Conservation (phyloP, 2,329 filamentous ascomycete species). For the Arthrobotrys conoides region DNA sequence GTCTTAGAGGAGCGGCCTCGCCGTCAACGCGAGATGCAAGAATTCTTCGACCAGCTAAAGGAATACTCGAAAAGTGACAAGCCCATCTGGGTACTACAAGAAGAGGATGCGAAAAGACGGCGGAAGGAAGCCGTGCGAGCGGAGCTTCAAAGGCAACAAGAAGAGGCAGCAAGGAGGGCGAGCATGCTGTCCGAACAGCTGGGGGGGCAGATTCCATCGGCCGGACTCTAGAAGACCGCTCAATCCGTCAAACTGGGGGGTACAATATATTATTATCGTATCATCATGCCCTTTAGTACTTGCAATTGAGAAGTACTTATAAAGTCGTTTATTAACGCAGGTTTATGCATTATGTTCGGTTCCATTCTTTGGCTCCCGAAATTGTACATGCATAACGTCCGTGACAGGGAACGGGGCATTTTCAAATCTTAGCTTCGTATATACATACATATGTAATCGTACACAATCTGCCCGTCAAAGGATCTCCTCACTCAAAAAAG, state of each 20-base stretch:
- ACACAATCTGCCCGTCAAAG: slow-evolving; percentile 12
- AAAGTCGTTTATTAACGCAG: background rate
- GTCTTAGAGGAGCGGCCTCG: slow-evolving; percentile 84
- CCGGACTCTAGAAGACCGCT: background rate
- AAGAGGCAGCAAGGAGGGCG: slow-evolving; percentile 42
- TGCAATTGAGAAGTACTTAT: too few species aligned
- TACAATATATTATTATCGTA: too few species aligned
- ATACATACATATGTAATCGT: slow-evolving; percentile 12
- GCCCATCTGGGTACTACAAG: slow-evolving; percentile 70
- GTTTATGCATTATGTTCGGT: too few species aligned
- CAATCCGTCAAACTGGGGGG: too few species aligned
- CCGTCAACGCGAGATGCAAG: slow-evolving; percentile 86
- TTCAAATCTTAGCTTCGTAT: slow-evolving; percentile 8
- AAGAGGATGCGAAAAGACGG: slow-evolving; percentile 44
- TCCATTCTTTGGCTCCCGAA: background rate
- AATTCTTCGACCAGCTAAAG: slow-evolving; percentile 87
- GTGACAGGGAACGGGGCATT: background rate
- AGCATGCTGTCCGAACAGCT: slow-evolving; percentile 54
- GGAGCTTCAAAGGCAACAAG: slow-evolving; percentile 25
- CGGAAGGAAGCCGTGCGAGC: slow-evolving; percentile 38
- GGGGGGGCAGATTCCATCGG: slow-evolving; percentile 26
- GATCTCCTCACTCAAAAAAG: background rate
- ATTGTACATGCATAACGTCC: background rate
- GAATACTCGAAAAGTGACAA: slow-evolving; percentile 91
- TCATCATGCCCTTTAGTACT: too few species aligned